Conservation (phyloP, 2,329 filamentous ascomycete species). For the Cladosporium halotolerans region DNA sequence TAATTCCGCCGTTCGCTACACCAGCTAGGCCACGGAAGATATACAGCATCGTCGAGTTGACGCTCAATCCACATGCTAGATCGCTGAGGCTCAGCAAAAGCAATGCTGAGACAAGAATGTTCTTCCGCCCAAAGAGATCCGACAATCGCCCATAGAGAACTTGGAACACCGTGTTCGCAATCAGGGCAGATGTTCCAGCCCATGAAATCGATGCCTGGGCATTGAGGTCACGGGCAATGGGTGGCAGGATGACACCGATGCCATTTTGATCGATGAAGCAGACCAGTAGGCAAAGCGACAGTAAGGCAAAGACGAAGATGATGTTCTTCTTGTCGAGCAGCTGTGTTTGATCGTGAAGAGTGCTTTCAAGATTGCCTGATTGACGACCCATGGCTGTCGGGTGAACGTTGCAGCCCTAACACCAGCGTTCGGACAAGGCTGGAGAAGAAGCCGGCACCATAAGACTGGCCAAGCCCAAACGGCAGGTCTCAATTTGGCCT, state of each 20-base stretch:
- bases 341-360: constrained; percentile 52
- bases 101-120: constrained; percentile 50
- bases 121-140: constrained; percentile 43
- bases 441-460: not conserved
- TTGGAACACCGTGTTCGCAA: constrained; percentile 57
- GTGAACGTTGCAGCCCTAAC: not conserved
- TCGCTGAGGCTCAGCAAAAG: constrained; percentile 51
- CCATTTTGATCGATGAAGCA: constrained; percentile 54
- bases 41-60: constrained; percentile 54
- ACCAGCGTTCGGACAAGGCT: not conserved
- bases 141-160: constrained; percentile 52
- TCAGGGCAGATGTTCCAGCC: constrained; percentile 49
- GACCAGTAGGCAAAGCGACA: constrained; percentile 50
- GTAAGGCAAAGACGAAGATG: constrained; percentile 45
- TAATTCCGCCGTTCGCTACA: constrained; percentile 57
- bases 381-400: constrained; percentile 2
- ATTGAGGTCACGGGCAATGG: constrained; percentile 33
- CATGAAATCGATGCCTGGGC: constrained; percentile 48
- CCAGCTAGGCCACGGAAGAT: constrained; percentile 55
- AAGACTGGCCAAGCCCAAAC: not conserved
- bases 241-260: constrained; percentile 39
- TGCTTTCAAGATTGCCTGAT: constrained; percentile 30
- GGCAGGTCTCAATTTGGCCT: not conserved
- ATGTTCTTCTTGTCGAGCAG: constrained; percentile 48
- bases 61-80: constrained; percentile 53